These are phyloP conservation scores for Dillenia suffruticosa DNA, from an alignment of 164 flowering plant genomes.

Conservation along the genomic window DNA sequence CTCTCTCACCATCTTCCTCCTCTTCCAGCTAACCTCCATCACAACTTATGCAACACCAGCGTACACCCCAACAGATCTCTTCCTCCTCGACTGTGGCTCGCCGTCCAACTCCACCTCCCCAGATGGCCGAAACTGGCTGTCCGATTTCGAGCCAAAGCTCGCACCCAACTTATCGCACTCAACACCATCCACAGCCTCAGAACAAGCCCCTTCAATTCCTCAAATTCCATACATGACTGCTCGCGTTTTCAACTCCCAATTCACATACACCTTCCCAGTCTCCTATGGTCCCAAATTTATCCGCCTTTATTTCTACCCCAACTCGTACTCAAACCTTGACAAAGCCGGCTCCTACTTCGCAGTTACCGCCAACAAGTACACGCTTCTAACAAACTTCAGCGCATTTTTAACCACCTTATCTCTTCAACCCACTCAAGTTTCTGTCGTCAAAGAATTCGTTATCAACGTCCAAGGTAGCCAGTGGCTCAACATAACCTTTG, in stretches of 20 bases:
- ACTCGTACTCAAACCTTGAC: neutral
- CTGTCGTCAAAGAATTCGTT: constrained; percentile 7
- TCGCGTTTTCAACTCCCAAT: neutral
- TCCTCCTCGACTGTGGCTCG: too few species aligned
- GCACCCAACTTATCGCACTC: neutral
- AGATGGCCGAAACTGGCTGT: too few species aligned
- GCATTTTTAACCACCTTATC: constrained; percentile 3
- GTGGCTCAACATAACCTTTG: constrained; percentile 8
- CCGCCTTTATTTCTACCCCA: neutral
- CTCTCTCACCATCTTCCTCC: too few species aligned
- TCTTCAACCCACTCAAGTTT: neutral
- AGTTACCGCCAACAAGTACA: constrained; percentile 11
- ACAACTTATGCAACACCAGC: too few species aligned
- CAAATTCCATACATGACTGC: constrained; percentile 1
- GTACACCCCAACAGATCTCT: too few species aligned
- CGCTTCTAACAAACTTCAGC: constrained; percentile 14
- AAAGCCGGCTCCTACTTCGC: constrained; percentile 5
- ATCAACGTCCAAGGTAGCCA: neutral
- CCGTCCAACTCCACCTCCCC: too few species aligned
- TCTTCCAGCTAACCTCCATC: too few species aligned
- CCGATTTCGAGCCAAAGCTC: too few species aligned
- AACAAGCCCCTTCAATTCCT: neutral
- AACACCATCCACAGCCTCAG: neutral
- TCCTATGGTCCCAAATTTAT: neutral
- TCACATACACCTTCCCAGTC: constrained; percentile 4